Evolutionary conservation across 1,139 yeast genomes (phyloP), one percentile per base, ranked within the genome.

Genomic region (Suhomyces anneliseae): DNA sequence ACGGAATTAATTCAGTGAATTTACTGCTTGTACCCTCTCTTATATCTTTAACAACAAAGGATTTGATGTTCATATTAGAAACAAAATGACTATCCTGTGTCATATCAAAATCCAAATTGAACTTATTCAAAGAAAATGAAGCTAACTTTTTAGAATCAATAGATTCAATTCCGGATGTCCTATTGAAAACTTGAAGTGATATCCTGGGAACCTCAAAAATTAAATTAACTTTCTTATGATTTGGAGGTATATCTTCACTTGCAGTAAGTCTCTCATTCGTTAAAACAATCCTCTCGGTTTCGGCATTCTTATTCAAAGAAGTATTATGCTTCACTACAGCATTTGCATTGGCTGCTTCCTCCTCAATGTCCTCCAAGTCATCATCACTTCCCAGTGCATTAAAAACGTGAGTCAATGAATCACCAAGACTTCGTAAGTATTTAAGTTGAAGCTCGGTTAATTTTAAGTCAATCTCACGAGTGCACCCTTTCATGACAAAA

Each of bases 1-100:
- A 79, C 1, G 98, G 98, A 40, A 95, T 85, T 34, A 93, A 82
- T 52, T 90, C 87, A 0, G 85, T 78, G 64, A 89, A 93, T 58
- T 81, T 81, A 66, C 88, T 92, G 14, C 77, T 81, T 29, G 79
- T 79, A 9, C 70, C 69, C 32, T 68, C 61, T 54, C 99, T 76
- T 4, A 83, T 80, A 66, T 93, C 99, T 48, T 79, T 80, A 1
- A 92, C 89, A 2, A 85, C 81, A 59, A 95, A 87, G 0, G 97
- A 83, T 36, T 82, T 79, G 29, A 90, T 75, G 41, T 80, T 81
- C 12, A 90, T 61, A 46, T 83, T 84, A 0, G 92, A 78, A 6
- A 72, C 76, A 50, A 82, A 78, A 38, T 82, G 79, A 1, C 84
- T 77, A 54, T 82, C 80, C 34, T 81, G 75, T 37, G 70, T 74